Base-by-base conservation (phyloP, 176 grass and related monocot genomes). In the Puccinellia tenuiflora region DNA sequence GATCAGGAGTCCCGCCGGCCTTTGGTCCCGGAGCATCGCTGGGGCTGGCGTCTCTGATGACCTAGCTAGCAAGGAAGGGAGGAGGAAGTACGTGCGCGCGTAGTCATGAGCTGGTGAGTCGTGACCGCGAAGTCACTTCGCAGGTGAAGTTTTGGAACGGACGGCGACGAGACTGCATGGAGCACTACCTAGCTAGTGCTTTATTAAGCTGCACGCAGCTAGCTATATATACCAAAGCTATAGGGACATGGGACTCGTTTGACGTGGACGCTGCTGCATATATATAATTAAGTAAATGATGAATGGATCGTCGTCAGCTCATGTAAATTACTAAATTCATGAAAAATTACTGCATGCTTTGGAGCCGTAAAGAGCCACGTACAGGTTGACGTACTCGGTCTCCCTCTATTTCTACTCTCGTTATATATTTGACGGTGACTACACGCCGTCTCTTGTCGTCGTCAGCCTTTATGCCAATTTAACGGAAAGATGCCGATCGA, bases 1-100 rank as follows among this genome's bases (percentile, higher is more conserved):
- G n/a, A n/a, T n/a, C n/a, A n/a, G 16, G 25, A 12, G 17, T 37
- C 50, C n/a, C 8, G n/a, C n/a, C 8, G n/a, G 24, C 35, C 5
- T 57, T 9, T 1, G 53, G 26, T 14, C 52, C 65, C 26, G 12
- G 35, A 18, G 65, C 53, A 12, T 18, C 50, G 21, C 0, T 22
- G 38, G 87, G 70, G 17, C 13, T 85, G 2, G 88, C 73, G 12
- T 90, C 88, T 17, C 73, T 86, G 5, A 90, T 86, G 88, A 72
- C 64, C 20, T 90, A 85, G 82, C n/a, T n/a, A n/a, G n/a, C n/a
- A n/a, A n/a, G n/a, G 52, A 6, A 3, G 18, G 26, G 5, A 9
- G 18, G 4, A 60, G 22, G 53, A 28, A 15, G 76, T 17, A 10
- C 22, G 16, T 10, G 76, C 48, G 48, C 17, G 9, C 40, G 40